Evolutionary conservation across 2,329 filamentous ascomycete species (phyloP).

Genomic region (Hypocrella siamensis): DNA sequence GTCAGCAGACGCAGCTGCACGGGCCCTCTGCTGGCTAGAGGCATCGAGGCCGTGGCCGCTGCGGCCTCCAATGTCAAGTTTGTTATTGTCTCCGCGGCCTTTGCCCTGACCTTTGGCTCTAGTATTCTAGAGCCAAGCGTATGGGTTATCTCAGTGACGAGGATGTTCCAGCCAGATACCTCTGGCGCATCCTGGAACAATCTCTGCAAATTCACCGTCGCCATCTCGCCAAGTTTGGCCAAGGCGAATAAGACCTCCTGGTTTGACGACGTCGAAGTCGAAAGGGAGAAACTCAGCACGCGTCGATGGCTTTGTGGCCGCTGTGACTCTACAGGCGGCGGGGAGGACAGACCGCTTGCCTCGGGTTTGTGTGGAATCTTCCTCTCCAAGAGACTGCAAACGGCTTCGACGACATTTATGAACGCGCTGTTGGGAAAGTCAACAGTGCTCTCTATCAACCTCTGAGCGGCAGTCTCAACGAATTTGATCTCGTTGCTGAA

Average conservation of each 20-base stretch:
- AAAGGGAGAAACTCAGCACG: constrained; percentile 30
- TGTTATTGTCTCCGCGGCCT: constrained; percentile 50
- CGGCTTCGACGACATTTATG: constrained; percentile 55
- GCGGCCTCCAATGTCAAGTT: constrained; percentile 41
- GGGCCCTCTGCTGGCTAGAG: constrained; percentile 32
- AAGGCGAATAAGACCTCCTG: constrained; percentile 54
- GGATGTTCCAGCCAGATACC: constrained; percentile 59
- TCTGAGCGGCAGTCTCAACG: constrained; percentile 72
- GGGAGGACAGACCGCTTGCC: constrained; percentile 5
- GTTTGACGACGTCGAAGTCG: constrained; percentile 30
- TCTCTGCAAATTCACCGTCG: constrained; percentile 59
- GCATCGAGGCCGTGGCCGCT: constrained; percentile 35
- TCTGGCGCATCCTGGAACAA: constrained; percentile 51
- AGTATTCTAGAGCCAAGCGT: constrained; percentile 31
- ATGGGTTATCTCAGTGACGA: constrained; percentile 40
- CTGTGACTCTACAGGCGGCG: constrained; percentile 14
- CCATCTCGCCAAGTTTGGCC: constrained; percentile 58
- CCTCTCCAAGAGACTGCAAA: constrained; percentile 53
- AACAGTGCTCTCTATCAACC: constrained; percentile 79
- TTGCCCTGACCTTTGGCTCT: constrained; percentile 35
- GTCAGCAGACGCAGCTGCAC: constrained; percentile 61
- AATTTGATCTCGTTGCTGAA: constrained; percentile 71
- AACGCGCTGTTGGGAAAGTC: constrained; percentile 82
- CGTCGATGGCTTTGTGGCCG: constrained; percentile 25
- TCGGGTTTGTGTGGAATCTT: constrained; percentile 10